These are phyloP conservation scores for Coriaria nepalensis DNA, from an alignment of 306 rosid genomes.

Conservation along the genomic window DNA sequence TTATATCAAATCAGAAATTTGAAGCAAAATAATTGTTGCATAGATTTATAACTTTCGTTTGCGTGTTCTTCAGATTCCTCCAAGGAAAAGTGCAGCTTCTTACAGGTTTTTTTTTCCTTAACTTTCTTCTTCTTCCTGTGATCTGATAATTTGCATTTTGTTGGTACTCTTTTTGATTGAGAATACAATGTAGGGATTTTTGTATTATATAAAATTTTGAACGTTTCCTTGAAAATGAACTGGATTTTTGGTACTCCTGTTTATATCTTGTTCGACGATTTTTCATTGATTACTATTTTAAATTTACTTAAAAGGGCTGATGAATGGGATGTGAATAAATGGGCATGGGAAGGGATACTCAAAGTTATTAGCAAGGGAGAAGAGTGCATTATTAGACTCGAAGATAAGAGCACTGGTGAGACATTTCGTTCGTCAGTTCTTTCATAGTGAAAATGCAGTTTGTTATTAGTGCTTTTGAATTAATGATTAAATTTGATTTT, in stretches of 20 bases:
- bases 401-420: conserved; percentile 79
- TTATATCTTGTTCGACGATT: too few relatives aligned
- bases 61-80: conserved; percentile 72
- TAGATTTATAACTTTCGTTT: conserved; percentile 11
- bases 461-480: conserved; percentile 1
- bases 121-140: too few relatives aligned
- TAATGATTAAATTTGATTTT: conserved; percentile 10
- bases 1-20: too few relatives aligned
- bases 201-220: too few relatives aligned
- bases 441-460: conserved; percentile 5
- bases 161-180: too few relatives aligned
- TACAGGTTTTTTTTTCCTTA: conserved; percentile 48
- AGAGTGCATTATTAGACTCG: conserved; percentile 82
- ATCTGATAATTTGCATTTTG: too few relatives aligned
- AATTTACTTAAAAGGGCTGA: conserved; percentile 52
- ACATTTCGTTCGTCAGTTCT: conserved; percentile 13
- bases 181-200: too few relatives aligned
- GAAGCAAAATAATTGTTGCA: background rate
- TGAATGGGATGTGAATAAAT: conserved; percentile 98
- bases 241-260: too few relatives aligned
- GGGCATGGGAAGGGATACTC: conserved; percentile 89
- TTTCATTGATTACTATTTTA: too few relatives aligned
- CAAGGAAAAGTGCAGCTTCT: conserved; percentile 89
- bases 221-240: too few relatives aligned
- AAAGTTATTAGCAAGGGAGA: conserved; percentile 87